Conservation (phyloP, 1,284 basidiomycete species). For the Takashimella koratensis region DNA sequence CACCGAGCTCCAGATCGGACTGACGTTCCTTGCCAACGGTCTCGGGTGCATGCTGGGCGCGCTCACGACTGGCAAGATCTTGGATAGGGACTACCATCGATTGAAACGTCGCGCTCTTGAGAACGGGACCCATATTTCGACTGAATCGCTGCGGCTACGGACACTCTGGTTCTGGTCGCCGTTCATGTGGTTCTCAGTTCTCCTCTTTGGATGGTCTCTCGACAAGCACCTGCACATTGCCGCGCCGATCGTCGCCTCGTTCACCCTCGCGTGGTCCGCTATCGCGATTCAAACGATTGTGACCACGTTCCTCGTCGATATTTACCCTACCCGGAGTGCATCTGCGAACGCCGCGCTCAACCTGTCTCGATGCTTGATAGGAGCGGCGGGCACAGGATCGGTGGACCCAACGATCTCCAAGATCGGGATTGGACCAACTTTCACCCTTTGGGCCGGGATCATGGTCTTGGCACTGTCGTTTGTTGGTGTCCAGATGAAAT, state of each 20-base stretch:
- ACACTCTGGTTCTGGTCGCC: slow-evolving; percentile 23
- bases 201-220: slow-evolving; percentile 38
- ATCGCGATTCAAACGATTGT: slow-evolving; percentile 19
- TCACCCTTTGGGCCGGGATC: slow-evolving; percentile 13
- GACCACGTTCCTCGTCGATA: slow-evolving; percentile 61
- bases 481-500: slow-evolving; percentile 10
- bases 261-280: slow-evolving; percentile 6
- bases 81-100: slow-evolving; percentile 29
- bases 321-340: slow-evolving; percentile 59
- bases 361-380: slow-evolving; percentile 57
- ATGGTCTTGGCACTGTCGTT: slow-evolving; percentile 9
- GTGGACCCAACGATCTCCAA: slow-evolving; percentile 21
- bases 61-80: slow-evolving; percentile 27
- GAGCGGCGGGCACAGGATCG: slow-evolving; percentile 43
- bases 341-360: slow-evolving; percentile 63
- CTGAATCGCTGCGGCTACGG: slow-evolving; percentile 37
- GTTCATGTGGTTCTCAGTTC: slow-evolving; percentile 14
- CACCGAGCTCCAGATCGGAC: slow-evolving; percentile 60
- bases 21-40: slow-evolving; percentile 67
- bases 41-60: slow-evolving; percentile 29
- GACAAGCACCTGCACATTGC: slow-evolving; percentile 21
- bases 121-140: slow-evolving; percentile 29
- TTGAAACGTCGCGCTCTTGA: slow-evolving; percentile 9
- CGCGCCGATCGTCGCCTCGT: slow-evolving; percentile 11
- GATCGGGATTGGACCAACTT: slow-evolving; percentile 16